Conservation (phyloP, 2,329 filamentous ascomycete genomes). For the Xylariaceae sp. region DNA sequence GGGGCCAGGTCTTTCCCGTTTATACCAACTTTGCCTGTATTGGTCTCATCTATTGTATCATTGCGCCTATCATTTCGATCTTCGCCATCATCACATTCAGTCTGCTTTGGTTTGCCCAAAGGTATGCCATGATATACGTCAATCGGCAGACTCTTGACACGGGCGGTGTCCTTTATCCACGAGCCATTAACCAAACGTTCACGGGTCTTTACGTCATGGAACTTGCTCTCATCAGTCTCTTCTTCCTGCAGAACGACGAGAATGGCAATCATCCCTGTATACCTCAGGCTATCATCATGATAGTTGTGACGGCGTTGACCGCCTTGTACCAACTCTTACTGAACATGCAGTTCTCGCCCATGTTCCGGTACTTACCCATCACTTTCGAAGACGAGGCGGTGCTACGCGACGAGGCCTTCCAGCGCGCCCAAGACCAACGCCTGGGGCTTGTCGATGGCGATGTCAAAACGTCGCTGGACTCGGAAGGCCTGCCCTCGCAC, state of each 20-base stretch:
- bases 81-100: conserved; percentile 92
- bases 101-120: conserved; percentile 88
- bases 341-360: conserved; percentile 77
- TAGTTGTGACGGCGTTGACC: conserved; percentile 68
- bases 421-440: conserved; percentile 68
- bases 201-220: conserved; percentile 95
- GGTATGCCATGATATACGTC: conserved; percentile 96
- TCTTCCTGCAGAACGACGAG: conserved; percentile 69
- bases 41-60: conserved; percentile 79
- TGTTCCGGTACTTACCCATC: conserved; percentile 86
- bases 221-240: conserved; percentile 80
- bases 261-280: conserved; percentile 55
- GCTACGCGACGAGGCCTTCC: conserved; percentile 84
- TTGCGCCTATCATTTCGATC: conserved; percentile 84
- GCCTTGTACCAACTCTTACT: conserved; percentile 73
- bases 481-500: conserved; percentile 36
- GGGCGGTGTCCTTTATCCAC: conserved; percentile 85
- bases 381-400: conserved; percentile 95
- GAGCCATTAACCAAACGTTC: conserved; percentile 92
- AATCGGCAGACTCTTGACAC: conserved; percentile 87
- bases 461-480: conserved; percentile 37
- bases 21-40: conserved; percentile 98
- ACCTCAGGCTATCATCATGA: conserved; percentile 80
- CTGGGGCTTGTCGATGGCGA: conserved; percentile 58
- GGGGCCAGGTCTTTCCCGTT: conserved; percentile 92